phyloP scores from a whole-genome alignment of 345 rosid species.

The Lumnitzera racemosa region DNA sequence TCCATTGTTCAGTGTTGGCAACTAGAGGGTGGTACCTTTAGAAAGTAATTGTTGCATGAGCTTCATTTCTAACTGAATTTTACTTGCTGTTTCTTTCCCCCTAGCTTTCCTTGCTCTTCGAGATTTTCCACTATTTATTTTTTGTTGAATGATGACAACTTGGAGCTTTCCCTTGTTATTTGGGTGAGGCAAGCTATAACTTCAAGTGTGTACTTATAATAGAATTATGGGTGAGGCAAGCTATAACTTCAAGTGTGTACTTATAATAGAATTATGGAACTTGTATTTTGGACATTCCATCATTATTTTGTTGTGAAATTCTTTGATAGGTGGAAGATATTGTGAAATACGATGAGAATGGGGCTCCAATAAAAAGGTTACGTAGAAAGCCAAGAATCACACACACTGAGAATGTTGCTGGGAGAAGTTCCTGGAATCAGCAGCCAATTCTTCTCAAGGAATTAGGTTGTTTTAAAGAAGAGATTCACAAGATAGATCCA shows the following conservation, averaged over 20 bases:
- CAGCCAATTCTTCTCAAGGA: slow-evolving; percentile 42
- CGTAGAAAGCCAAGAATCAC: slow-evolving; percentile 47
- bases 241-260: too few relatives aligned
- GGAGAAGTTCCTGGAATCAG: slow-evolving; percentile 68
- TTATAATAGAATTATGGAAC: not conserved
- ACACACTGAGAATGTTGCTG: slow-evolving; percentile 55
- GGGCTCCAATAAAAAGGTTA: slow-evolving; percentile 64
- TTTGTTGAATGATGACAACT: too few relatives aligned
- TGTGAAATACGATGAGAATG: slow-evolving; percentile 59
- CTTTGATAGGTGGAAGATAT: slow-evolving; percentile 54
- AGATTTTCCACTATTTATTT: too few relatives aligned
- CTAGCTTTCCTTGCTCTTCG: too few relatives aligned
- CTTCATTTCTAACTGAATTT: too few relatives aligned
- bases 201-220: too few relatives aligned
- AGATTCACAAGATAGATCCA: slow-evolving; percentile 49
- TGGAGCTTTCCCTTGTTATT: too few relatives aligned
- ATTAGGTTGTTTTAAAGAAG: slow-evolving; percentile 49
- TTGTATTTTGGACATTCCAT: not conserved
- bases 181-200: too few relatives aligned
- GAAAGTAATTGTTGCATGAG: too few relatives aligned
- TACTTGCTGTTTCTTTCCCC: too few relatives aligned
- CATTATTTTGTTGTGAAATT: not conserved
- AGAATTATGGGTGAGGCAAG: not conserved
- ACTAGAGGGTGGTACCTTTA: too few relatives aligned
- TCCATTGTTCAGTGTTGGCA: too few relatives aligned